Base-by-base conservation (phyloP, 2,329 filamentous ascomycete genomes). In the Fusarium sp. region DNA sequence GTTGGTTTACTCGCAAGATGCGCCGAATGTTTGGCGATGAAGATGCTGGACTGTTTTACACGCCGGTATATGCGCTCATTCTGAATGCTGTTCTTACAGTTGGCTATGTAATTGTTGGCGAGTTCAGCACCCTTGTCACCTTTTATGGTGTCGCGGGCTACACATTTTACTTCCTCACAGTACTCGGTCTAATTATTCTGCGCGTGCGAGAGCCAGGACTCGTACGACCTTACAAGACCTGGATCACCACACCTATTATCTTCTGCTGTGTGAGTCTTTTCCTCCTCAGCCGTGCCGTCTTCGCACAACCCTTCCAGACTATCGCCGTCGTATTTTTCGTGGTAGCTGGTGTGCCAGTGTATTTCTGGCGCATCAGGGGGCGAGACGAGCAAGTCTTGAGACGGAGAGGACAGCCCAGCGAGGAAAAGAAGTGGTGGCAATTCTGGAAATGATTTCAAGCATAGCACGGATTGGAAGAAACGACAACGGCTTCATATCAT, bases 191-290 rank as follows among this genome's bases (percentile, higher is more conserved):
- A 52, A 98, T 99, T 69, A 89, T 99, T 56, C 85, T 99, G 68
- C 88, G 96, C 33, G 93, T 98, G 33, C 89, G 88, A 69, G 96
- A 99, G 80, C 96, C 96, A 7, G 86, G 91, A 69, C 87, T 99
- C 48, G 94, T 98, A 80, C 85, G 96, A 30, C 95, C 96, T 1
- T 99, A 99, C 82, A 91, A 90, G 80, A 97, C 95, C 6, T 99
- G 95, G 96, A 97, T 99, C 77, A 92, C 92, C 2, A 99, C 96
- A 5, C 96, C 96, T 14, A 95, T 99, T 72, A 95, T 98, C 61
- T 99, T 99, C 80, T 99, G 96, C 87, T 99, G 96, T 78, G 96
- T 99, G 41, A 97, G 93, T 79, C 81, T 99, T 71, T 99, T 99
- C 79, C 81, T 99, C 71, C 88, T 99, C 44, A 95, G 91, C 77